phyloP scores from a whole-genome alignment of 2,329 filamentous ascomycete genomes.

The Aspergillus viridinutans region DNA sequence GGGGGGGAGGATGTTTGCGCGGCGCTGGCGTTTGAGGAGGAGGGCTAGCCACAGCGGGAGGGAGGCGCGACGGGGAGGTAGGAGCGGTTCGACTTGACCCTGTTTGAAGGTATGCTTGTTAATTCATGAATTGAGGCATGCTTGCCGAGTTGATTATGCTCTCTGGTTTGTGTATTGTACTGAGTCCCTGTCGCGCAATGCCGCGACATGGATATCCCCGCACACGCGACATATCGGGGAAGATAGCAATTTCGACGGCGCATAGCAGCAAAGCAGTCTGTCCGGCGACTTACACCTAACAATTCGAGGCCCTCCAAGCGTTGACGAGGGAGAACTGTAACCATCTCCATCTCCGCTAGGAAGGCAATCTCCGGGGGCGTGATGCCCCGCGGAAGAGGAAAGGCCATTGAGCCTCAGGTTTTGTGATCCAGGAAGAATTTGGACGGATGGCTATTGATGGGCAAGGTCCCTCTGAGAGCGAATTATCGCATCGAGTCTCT shows the following conservation, averaged over 20 bases:
- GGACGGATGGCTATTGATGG: background rate
- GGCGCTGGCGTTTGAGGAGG: slow-evolving; percentile 87
- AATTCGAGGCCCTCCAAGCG: slow-evolving; percentile 80
- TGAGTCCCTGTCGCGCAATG: background rate
- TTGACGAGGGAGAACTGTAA: slow-evolving; percentile 89
- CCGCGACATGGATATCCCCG: background rate
- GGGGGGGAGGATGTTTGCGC: slow-evolving; percentile 88
- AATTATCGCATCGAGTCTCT: background rate
- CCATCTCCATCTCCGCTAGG: slow-evolving; percentile 93
- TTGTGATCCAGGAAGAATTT: background rate
- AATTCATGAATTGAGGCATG: background rate
- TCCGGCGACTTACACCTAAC: slow-evolving; percentile 65
- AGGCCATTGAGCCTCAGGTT: slow-evolving; percentile 48
- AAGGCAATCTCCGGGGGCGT: slow-evolving; percentile 88
- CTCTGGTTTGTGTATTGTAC: background rate
- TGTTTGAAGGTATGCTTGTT: slow-evolving; percentile 36
- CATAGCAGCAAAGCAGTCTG: background rate
- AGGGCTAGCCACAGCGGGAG: slow-evolving; percentile 93
- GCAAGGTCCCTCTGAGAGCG: background rate
- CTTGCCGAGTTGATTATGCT: background rate
- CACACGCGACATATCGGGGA: background rate
- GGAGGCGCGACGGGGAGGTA: slow-evolving; percentile 73
- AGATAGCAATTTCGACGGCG: background rate
- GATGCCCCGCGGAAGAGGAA: slow-evolving; percentile 62
- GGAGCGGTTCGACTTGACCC: slow-evolving; percentile 72